Base-by-base conservation (phyloP, 495 filamentous ascomycete species). In the Lophium mytilinum region DNA sequence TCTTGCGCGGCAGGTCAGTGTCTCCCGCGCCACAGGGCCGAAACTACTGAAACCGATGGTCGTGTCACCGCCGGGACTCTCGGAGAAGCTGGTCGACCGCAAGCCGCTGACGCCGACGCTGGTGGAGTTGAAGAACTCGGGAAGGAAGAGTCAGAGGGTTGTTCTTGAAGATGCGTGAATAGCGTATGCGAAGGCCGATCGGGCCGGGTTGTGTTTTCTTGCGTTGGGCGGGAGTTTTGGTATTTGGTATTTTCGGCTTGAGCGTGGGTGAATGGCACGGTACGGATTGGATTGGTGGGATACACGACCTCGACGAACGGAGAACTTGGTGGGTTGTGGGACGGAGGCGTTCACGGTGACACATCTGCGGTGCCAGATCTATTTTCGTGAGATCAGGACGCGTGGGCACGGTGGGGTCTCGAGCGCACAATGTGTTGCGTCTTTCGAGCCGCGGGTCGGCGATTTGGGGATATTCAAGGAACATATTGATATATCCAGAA, bases 161-260 rank as follows among this genome's bases (percentile, higher is more conserved):
- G 55, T 59, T 53, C 47, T 66, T 35, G 63, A 56, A 39, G 56
- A 66, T 48, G 63, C 55, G 0, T 66, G 47, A 62, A 36, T 54
- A n/a, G n/a, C n/a, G n/a, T n/a, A n/a, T n/a, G n/a, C n/a, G n/a
- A n/a, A n/a, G n/a, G n/a, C n/a, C n/a, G n/a, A n/a, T n/a, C n/a
- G n/a, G n/a, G n/a, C n/a, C n/a, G n/a, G n/a, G n/a, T n/a, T n/a
- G n/a, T n/a, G n/a, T n/a, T n/a, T n/a, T n/a, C n/a, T n/a, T n/a
- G n/a, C n/a, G n/a, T n/a, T n/a, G n/a, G n/a, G n/a, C n/a, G n/a
- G 46, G 46, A 14, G n/a, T 14, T 17, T 5, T 1, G n/a, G 46
- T 9, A 17, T 50, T 50, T 1, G 24, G 46, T 10, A 3, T 49
- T 48, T 54, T 12, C 48, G n/a, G 10, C 12, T 53, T 42, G 35